Evolutionary conservation across 2,329 filamentous ascomycete genomes (phyloP).

Genomic region (Trichophyton equinum): DNA sequence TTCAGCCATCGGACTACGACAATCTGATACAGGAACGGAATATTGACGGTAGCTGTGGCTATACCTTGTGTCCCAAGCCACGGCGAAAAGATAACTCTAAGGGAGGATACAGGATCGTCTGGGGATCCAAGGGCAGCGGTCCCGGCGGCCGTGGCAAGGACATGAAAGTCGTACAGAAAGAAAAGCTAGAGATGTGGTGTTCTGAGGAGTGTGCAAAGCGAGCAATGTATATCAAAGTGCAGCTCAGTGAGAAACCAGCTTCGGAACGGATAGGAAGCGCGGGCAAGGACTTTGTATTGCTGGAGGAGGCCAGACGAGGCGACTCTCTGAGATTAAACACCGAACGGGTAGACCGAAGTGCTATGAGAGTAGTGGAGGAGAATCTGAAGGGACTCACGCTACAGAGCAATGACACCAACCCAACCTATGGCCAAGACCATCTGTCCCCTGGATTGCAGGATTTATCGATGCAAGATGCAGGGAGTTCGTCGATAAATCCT

Average conservation of each 20-base stretch:
- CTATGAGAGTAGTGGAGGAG: constrained; percentile 15
- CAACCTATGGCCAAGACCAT: background rate
- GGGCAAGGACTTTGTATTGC: constrained; percentile 47
- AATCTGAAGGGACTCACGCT: background rate
- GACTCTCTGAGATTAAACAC: background rate
- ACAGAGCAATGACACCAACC: background rate
- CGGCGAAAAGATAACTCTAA: constrained; percentile 44
- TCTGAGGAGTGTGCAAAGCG: constrained; percentile 63
- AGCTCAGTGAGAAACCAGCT: constrained; percentile 71
- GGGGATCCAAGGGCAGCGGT: constrained; percentile 39
- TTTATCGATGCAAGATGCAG: background rate
- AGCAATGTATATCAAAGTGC: constrained; percentile 75
- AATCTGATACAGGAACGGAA: constrained; percentile 81
- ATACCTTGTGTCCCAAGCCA: constrained; percentile 60
- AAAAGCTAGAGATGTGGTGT: constrained; percentile 78
- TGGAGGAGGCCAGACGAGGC: constrained; percentile 46
- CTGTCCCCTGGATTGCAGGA: background rate
- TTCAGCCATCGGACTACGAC: constrained; percentile 82
- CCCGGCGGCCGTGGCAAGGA: constrained; percentile 38
- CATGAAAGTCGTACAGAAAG: constrained; percentile 54
- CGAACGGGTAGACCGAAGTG: constrained; percentile 4
- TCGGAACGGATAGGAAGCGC: constrained; percentile 61
- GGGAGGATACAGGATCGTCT: constrained; percentile 57
- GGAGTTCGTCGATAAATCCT: background rate
- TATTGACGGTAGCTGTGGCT: constrained; percentile 69